Percentiles rank a stretch among this genome's conserved stretches.
Evolutionary conservation across 768 basidiomycete species (phyloP).

Genomic region (Leucocoprinus sp.): DNA sequence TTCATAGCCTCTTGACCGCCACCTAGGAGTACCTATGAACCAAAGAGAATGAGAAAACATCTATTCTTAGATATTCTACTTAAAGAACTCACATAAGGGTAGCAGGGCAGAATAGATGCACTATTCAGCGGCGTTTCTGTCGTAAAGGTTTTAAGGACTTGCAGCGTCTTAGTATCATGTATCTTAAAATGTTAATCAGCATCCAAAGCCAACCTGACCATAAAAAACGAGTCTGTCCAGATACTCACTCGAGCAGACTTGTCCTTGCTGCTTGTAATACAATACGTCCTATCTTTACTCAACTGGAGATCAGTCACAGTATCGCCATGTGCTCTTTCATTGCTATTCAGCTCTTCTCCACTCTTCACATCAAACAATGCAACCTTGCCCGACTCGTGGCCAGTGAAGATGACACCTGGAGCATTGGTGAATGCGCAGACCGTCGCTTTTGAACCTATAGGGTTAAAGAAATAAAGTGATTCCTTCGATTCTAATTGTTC

Average conservation of each 20-base stretch:
- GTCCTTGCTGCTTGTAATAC: conserved; percentile 94
- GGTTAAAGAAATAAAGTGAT: conserved; percentile 73
- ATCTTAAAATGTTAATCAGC: conserved; percentile 34
- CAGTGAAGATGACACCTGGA: conserved; percentile 77
- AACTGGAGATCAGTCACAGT: conserved; percentile 90
- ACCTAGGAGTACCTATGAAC: conserved; percentile 75
- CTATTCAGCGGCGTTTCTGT: conserved; percentile 96
- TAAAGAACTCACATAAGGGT: conserved; percentile 68
- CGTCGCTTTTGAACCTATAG: conserved; percentile 92
- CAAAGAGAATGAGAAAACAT: neutral
- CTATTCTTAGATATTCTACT: neutral
- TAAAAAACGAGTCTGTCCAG: neutral
- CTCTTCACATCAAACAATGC: conserved; percentile 84
- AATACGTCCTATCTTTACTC: conserved; percentile 85
- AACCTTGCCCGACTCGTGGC: conserved; percentile 94
- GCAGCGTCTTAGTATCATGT: conserved; percentile 83
- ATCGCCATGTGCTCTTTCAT: conserved; percentile 85
- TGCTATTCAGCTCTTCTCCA: conserved; percentile 75
- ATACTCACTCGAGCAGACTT: conserved; percentile 81
- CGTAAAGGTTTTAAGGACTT: conserved; percentile 85
- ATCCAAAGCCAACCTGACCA: neutral
- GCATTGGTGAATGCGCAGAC: conserved; percentile 86
- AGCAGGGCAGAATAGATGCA: conserved; percentile 74
- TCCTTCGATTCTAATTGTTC: conserved; percentile 57
- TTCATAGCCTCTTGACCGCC: conserved; percentile 98